Evolutionary conservation across 2,329 filamentous ascomycete species (phyloP).

Genomic region (Beauveria brongniartii): DNA sequence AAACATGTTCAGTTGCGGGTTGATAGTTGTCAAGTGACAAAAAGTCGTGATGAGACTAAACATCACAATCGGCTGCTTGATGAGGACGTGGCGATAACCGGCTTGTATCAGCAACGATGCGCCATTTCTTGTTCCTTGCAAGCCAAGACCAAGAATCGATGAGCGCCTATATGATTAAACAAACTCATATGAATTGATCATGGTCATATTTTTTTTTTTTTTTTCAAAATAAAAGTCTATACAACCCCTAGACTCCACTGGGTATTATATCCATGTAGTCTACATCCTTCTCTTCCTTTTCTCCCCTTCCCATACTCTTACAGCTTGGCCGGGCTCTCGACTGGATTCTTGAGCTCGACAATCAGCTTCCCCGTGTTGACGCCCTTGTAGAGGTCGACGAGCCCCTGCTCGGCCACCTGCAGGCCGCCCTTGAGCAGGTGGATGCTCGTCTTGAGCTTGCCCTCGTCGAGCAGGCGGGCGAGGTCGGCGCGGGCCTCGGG

Average conservation of each 20-base stretch:
- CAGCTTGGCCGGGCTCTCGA: slow-evolving; percentile 23
- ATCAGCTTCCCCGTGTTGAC: slow-evolving; percentile 58
- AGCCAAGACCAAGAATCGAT: neutral
- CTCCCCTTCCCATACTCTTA: slow-evolving; percentile 6
- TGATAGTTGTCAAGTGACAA: no score
- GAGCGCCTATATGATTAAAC: no score
- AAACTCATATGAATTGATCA: neutral
- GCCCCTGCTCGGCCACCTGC: slow-evolving; percentile 51
- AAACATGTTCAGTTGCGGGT: no score
- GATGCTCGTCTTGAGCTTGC: slow-evolving; percentile 66
- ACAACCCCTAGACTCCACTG: neutral
- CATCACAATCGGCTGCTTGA: no score
- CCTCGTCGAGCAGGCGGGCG: slow-evolving; percentile 60
- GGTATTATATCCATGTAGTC: neutral
- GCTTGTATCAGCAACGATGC: neutral
- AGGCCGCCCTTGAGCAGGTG: slow-evolving; percentile 64
- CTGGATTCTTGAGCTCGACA: slow-evolving; percentile 23
- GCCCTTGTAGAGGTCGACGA: slow-evolving; percentile 59
- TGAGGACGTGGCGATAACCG: neutral
- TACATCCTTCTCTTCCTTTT: neutral
- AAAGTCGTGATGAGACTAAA: no score
- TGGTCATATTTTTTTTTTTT: neutral
- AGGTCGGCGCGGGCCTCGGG: slow-evolving; percentile 52
- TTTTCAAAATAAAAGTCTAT: neutral
- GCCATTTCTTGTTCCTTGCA: neutral